These are phyloP conservation scores for Eimeria zaria DNA, from an alignment of 169 alveolate genomes.

Conservation along the genomic window DNA sequence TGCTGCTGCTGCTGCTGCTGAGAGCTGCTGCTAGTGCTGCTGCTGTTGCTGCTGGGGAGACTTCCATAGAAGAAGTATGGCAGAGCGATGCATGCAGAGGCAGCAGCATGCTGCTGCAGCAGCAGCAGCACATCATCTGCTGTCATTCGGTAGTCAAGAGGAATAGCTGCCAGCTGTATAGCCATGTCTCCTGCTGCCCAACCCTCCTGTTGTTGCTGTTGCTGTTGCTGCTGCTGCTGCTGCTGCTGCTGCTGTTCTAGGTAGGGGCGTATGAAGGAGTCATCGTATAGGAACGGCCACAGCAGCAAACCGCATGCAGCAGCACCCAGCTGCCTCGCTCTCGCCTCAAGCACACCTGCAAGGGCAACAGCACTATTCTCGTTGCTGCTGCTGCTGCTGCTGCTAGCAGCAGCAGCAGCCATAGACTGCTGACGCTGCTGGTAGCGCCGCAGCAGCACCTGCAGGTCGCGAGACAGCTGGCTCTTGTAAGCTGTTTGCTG, in stretches of 20 bases:
- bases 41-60: constrained; percentile 24
- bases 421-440: not conserved
- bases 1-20: not conserved
- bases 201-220: not conserved
- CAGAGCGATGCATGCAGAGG: constrained; percentile 1
- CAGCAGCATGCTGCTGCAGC: constrained; percentile 50
- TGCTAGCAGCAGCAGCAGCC: constrained; percentile 16
- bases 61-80: not conserved
- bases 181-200: constrained; percentile 26
- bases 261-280: constrained; percentile 32
- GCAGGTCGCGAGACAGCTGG: not conserved
- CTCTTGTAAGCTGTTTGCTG: constrained; percentile 14
- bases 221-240: not conserved
- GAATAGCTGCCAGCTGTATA: constrained; percentile 38
- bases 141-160: constrained; percentile 1
- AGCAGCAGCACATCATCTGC: constrained; percentile 42
- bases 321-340: constrained; percentile 36
- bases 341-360: constrained; percentile 5
- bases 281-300: constrained; percentile 41
- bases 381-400: constrained; percentile 23
- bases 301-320: constrained; percentile 48
- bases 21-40: constrained; percentile 2
- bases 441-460: constrained; percentile 33
- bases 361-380: not conserved
- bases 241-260: constrained; percentile 36